Evolutionary conservation across 2,329 filamentous ascomycete species (phyloP), one percentile per base, ranked within the genome.

Genomic region (Curvularia eragrostidis): DNA sequence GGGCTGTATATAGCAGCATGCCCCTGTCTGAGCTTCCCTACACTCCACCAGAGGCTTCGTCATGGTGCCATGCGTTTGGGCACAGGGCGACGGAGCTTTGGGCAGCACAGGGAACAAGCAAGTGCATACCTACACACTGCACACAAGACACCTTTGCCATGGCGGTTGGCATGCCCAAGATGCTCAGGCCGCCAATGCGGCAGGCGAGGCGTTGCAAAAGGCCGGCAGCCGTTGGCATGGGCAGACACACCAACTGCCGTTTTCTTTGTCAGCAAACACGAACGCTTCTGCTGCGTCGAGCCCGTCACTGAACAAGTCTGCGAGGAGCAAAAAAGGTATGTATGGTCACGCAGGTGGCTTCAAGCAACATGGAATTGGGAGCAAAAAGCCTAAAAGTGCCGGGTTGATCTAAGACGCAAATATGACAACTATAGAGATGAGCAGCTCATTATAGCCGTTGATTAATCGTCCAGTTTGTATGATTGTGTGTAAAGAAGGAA

Each of bases 361-460:
- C 69, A 68, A 70, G 69, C 69, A 63, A 61, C 70, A 73, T 67
- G 32, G 65, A 70, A 62, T 46, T 48, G 52, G 68, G 69, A 67
- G 65, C 68, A 70, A 68, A 61, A 71, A 75, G 73, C 70, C 72
- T 74, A 75, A 75, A 71, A 67, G 71, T 70, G 73, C 72, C 74
- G 54, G 54, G 52, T 47, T 66, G 61, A 79, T 72, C 79, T 68
- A 76, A 54, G 74, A 76, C 78, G 75, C 72, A 78, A 79, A 79
- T 79, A 79, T 80, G 78, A 80, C 77, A 76, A 70, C 76, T 74
- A 75, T 70, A 74, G 55, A 71, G 71, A 77, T 76, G 52, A 66
- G 52, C 28, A 56, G 54, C 58, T 63, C 53, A 62, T 68, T 71
- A 67, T 71, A 72, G 74, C 75, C 75, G 76, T 80, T 80, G 78